Percentiles rank a stretch among this genome's conserved stretches.
Evolutionary conservation across 371 early-diverging fungal species (phyloP).

Genomic region (Mucor mucedo): DNA sequence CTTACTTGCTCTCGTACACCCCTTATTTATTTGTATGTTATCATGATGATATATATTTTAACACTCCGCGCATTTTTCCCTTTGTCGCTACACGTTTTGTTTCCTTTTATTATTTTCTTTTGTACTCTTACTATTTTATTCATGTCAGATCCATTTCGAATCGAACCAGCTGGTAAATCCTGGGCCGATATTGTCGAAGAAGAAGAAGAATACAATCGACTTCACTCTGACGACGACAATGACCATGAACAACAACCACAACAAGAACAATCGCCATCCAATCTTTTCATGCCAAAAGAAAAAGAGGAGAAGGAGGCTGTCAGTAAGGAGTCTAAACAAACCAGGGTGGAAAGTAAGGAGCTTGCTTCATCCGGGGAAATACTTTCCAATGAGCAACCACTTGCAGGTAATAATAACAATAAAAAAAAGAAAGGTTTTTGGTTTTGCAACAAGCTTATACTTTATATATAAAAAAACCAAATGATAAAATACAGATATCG

Average conservation of each 20-base stretch:
- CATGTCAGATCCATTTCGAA: slow-evolving; percentile 1
- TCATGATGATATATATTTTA: neutral
- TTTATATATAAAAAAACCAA: too few relatives aligned
- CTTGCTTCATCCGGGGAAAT: neutral
- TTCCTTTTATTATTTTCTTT: neutral
- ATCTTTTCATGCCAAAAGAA: too few relatives aligned
- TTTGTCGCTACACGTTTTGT: neutral
- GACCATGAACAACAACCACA: too few relatives aligned
- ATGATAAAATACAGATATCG: too few relatives aligned
- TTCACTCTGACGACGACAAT: slow-evolving; percentile 2
- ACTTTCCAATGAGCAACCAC: too few relatives aligned
- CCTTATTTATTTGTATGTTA: neutral
- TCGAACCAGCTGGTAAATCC: slow-evolving; percentile 6
- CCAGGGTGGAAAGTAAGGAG: neutral
- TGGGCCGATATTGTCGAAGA: slow-evolving; percentile 26
- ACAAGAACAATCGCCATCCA: too few relatives aligned
- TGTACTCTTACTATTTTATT: neutral
- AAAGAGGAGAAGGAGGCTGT: too few relatives aligned
- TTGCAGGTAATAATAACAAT: too few relatives aligned
- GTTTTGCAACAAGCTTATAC: too few relatives aligned
- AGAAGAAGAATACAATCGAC: slow-evolving; percentile 9
- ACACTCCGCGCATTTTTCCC: slow-evolving; percentile 1
- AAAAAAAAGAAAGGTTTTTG: too few relatives aligned
- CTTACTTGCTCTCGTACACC: neutral
- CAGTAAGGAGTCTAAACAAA: too few relatives aligned